Evolutionary conservation across 1,284 basidiomycete species (phyloP), one percentile per base, ranked within the genome.

Genomic region (Microbotryum violaceum): DNA sequence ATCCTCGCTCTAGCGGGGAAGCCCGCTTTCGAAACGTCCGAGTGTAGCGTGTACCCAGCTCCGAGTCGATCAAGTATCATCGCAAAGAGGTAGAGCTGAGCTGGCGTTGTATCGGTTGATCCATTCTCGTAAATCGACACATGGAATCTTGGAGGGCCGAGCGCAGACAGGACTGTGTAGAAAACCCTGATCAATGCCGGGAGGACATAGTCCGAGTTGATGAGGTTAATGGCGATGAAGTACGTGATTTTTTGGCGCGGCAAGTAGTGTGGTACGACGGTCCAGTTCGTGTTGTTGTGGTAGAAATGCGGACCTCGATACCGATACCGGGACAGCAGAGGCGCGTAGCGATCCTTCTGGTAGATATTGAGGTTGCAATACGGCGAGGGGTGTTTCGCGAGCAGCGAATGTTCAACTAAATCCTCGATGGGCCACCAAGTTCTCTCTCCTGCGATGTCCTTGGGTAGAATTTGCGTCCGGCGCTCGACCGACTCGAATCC

Each of bases 91-190:
- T 47, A 60, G 18, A 71, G 63, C 62, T 69, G 65, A 21, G 51
- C 57, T 3, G 63, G 69, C 29, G 72, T 73, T 18, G 57, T 49
- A 57, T 73, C 72, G 45, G 56, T 59, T n/a, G 57, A 62, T n/a
- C 67, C 70, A 48, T 71, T 72, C 64, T 73, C 72, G 54, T 68
- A 70, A 21, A 73, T 65, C 18, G 68, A 70, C 21, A 73, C 55
- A 60, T 64, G 68, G 46, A 72, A 63, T 18, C 70, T 51, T 5
- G 64, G 20, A 2, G 66, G 63, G 14, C 66, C 70, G 48, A 73
- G 57, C 20, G 62, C 61, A 25, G 47, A 25, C 20, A 71, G n/a
- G 49, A 72, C 8, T 29, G 56, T 42, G 27, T 64, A 49, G n/a
- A 72, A 42, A 23, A 69, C 65, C 50, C 65, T 68, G 21, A 70